Evolutionary conservation across 2,329 filamentous ascomycete genomes (phyloP).

Genomic region (Aspergillus phoenicis): DNA sequence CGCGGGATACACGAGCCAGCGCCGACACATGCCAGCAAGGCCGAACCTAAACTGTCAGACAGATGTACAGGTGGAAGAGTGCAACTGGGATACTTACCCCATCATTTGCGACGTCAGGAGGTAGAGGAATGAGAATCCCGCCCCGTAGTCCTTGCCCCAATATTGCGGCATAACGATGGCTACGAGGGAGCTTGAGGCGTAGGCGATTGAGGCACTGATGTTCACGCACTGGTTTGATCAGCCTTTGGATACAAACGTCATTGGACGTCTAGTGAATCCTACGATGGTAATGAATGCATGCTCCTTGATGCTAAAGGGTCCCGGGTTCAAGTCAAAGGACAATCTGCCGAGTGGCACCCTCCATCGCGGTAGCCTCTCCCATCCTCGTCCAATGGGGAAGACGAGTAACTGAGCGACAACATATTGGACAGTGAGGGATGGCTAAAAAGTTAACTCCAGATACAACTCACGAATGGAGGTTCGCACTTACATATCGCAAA

Average conservation of each 20-base stretch:
- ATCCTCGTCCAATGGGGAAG: constrained; percentile 24
- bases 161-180: constrained; percentile 39
- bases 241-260: not conserved
- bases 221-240: constrained; percentile 28
- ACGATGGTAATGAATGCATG: constrained; percentile 30
- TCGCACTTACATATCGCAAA: constrained; percentile 26
- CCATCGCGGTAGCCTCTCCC: constrained; percentile 29
- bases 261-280: not conserved
- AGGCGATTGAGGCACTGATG: constrained; percentile 31
- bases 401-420: constrained; percentile 28
- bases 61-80: no score
- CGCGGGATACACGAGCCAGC: constrained; percentile 27
- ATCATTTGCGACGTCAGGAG: constrained; percentile 37
- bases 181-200: constrained; percentile 33
- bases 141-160: constrained; percentile 37
- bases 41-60: constrained; percentile 18
- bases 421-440: constrained; percentile 27
- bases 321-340: constrained; percentile 27
- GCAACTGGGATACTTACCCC: constrained; percentile 19
- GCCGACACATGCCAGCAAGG: constrained; percentile 24
- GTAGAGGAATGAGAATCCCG: constrained; percentile 38
- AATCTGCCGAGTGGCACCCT: constrained; percentile 23
- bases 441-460: constrained; percentile 11
- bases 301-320: constrained; percentile 27
- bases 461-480: not conserved